phyloP scores from a whole-genome alignment of 1,284 basidiomycete species.

The Trametes sp. region DNA sequence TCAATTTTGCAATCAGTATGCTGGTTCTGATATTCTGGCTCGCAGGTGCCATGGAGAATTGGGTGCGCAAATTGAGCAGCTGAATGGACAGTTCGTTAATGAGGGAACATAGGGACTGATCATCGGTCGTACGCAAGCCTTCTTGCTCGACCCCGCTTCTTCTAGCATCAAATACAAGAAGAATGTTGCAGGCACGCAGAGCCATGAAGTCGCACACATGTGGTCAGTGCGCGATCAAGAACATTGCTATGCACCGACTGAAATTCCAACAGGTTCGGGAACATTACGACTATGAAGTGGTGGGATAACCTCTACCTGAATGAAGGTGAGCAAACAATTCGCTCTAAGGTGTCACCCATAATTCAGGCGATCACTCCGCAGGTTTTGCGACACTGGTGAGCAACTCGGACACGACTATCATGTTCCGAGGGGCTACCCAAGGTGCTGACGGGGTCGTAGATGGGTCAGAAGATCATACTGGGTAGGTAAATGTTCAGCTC shows the following conservation, averaged over 20 bases:
- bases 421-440: too few species aligned
- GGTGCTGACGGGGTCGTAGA: conserved; percentile 47
- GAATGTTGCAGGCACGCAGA: conserved; percentile 79
- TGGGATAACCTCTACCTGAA: conserved; percentile 93
- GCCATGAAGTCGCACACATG: conserved; percentile 88
- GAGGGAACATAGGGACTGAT: conserved; percentile 72
- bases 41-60: conserved; percentile 92
- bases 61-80: conserved; percentile 50
- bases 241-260: background rate
- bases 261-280: conserved; percentile 74
- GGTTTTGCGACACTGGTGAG: conserved; percentile 86
- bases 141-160: conserved; percentile 84
- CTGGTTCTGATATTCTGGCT: too few species aligned
- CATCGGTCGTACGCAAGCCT: conserved; percentile 86
- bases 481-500: conserved; percentile 60
- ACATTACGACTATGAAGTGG: conserved; percentile 94
- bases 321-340: too few species aligned
- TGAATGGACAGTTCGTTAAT: background rate
- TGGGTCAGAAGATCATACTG: conserved; percentile 92
- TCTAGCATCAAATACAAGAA: conserved; percentile 83
- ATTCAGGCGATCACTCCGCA: conserved; percentile 39
- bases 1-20: too few species aligned
- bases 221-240: conserved; percentile 60
- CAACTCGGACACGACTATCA: background rate
- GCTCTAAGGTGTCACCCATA: too few species aligned